Evolutionary conservation across 2,329 filamentous ascomycete species (phyloP).

Genomic region (Fusarium luffae): DNA sequence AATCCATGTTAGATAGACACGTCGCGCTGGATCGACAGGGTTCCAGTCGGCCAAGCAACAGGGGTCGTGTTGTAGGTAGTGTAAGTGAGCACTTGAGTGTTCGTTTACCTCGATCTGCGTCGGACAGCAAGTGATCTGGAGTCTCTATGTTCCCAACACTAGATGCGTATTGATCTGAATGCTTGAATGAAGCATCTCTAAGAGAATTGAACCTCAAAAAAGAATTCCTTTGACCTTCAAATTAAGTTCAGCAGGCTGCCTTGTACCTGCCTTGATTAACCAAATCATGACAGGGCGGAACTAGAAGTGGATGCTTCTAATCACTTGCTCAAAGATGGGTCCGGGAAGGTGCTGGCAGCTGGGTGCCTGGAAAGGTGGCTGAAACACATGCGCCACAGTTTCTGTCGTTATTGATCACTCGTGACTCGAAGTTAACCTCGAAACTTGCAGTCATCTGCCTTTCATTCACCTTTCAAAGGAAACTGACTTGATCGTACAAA

Average conservation of each 20-base stretch:
- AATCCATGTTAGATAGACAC: constrained; percentile 33
- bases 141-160: not conserved
- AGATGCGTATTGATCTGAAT: not conserved
- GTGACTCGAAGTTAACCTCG: constrained; percentile 42
- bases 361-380: constrained; percentile 42
- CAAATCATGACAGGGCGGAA: not conserved
- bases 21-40: constrained; percentile 24
- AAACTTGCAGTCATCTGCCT: constrained; percentile 45
- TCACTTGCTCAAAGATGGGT: constrained; percentile 7
- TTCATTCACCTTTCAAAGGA: constrained; percentile 22
- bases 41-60: constrained; percentile 41
- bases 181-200: not conserved
- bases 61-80: constrained; percentile 13
- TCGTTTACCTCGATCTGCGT: not conserved
- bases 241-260: not conserved
- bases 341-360: constrained; percentile 11
- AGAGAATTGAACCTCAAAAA: not conserved
- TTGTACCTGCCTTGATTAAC: constrained; percentile 11
- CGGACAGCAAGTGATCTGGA: not conserved
- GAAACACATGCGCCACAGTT: constrained; percentile 39
- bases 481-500: constrained; percentile 23
- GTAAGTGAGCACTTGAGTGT: not conserved
- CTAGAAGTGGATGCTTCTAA: constrained; percentile 11
- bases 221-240: not conserved
- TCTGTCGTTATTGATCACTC: constrained; percentile 34